Conservation (phyloP, 768 basidiomycete genomes). For the Lactarius hengduanensis region DNA sequence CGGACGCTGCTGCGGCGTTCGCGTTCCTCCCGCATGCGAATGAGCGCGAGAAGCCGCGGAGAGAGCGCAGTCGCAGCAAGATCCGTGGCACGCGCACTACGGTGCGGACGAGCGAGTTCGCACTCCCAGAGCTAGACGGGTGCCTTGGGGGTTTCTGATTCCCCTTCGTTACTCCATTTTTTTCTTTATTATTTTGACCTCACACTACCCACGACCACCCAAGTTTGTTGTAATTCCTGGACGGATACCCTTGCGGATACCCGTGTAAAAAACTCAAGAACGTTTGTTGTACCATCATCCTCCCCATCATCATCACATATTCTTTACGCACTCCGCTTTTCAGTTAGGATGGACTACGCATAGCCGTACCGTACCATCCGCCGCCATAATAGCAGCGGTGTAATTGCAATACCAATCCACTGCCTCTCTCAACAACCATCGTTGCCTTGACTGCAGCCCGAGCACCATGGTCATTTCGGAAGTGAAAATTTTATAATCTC, state of each 20-base stretch:
- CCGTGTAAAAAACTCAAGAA: conserved; percentile 14
- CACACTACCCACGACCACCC: neutral
- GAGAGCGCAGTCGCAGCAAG: conserved; percentile 17
- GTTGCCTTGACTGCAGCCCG: neutral
- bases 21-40: conserved; percentile 26
- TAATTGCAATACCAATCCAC: conserved; percentile 23
- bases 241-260: conserved; percentile 17
- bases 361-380: conserved; percentile 21
- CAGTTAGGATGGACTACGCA: conserved; percentile 23
- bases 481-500: neutral
- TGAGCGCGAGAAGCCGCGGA: conserved; percentile 16
- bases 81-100: conserved; percentile 7
- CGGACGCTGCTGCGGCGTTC: neutral
- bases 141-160: conserved; percentile 34
- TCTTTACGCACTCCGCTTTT: neutral
- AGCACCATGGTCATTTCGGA: neutral
- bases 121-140: conserved; percentile 28
- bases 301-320: neutral
- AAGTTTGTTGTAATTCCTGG: conserved; percentile 1
- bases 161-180: neutral
- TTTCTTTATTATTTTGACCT: neutral
- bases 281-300: conserved; percentile 18
- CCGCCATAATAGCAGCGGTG: conserved; percentile 1
- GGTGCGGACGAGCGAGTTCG: conserved; percentile 24
- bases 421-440: neutral